phyloP scores from a whole-genome alignment of 164 flowering plant species.

The Vitis rotundifolia region DNA sequence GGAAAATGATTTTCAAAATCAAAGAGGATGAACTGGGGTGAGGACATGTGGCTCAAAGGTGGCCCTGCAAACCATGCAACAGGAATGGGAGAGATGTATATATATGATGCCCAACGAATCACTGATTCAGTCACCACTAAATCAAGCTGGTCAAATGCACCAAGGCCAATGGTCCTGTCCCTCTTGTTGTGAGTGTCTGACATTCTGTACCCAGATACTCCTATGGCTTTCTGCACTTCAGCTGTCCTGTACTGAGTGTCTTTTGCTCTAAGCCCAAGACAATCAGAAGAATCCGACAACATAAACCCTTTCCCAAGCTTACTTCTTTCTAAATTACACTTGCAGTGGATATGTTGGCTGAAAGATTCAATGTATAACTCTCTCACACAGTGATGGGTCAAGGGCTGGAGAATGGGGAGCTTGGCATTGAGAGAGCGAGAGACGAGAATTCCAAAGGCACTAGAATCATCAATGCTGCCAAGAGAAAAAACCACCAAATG shows the following conservation, averaged over 20 bases:
- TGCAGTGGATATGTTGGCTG: too few relatives aligned
- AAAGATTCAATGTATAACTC: conserved; percentile 17
- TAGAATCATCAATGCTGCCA: conserved; percentile 35
- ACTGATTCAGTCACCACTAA: conserved; percentile 67
- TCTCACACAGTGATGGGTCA: conserved; percentile 26
- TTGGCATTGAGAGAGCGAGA: conserved; percentile 55
- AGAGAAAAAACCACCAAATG: conserved; percentile 54
- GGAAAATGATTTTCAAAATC: too few relatives aligned
- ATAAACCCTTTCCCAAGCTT: conserved; percentile 31
- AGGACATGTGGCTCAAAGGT: too few relatives aligned
- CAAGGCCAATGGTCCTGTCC: conserved; percentile 72
- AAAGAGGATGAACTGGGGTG: too few relatives aligned
- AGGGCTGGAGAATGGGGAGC: conserved; percentile 68
- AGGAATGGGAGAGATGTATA: conserved; percentile 57
- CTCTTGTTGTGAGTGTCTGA: conserved; percentile 56
- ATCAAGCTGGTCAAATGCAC: conserved; percentile 70
- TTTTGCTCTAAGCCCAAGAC: conserved; percentile 12
- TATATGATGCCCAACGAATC: conserved; percentile 85
- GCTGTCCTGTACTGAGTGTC: conserved; percentile 22
- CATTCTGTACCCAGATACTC: conserved; percentile 28
- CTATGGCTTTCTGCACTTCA: conserved; percentile 37
- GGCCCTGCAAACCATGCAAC: too few relatives aligned
- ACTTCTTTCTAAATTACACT: conserved; percentile 34
- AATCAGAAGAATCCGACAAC: conserved; percentile 25
- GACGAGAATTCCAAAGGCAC: conserved; percentile 37